phyloP scores from a whole-genome alignment of 345 rosid genomes.

The Gossypium anomalum region DNA sequence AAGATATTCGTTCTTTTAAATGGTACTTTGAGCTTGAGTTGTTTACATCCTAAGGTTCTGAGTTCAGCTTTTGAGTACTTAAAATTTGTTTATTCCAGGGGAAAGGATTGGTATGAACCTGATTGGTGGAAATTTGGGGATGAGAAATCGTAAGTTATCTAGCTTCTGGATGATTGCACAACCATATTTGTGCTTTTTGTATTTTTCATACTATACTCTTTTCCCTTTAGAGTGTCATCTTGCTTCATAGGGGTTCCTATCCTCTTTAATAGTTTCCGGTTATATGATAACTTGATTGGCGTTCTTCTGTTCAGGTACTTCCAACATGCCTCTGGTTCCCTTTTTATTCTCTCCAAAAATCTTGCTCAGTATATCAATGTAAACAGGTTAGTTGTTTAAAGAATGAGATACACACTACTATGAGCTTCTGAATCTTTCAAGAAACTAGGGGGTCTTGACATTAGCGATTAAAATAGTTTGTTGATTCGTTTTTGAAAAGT shows the following conservation, averaged over 20 bases:
- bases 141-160: slow-evolving; percentile 78
- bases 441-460: background rate
- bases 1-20: background rate
- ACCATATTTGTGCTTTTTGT: background rate
- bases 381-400: slow-evolving; percentile 63
- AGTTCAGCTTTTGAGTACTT: slow-evolving; percentile 8
- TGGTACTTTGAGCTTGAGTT: slow-evolving; percentile 1
- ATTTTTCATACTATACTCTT: too few relatives aligned
- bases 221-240: background rate
- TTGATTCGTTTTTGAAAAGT: background rate
- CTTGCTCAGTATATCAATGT: slow-evolving; percentile 72
- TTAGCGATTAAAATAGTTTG: background rate
- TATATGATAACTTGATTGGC: background rate
- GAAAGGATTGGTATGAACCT: slow-evolving; percentile 86
- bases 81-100: slow-evolving; percentile 50
- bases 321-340: slow-evolving; percentile 74
- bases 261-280: slow-evolving; percentile 6
- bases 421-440: background rate
- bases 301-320: slow-evolving; percentile 61
- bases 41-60: slow-evolving; percentile 1
- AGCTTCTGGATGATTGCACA: slow-evolving; percentile 5
- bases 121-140: slow-evolving; percentile 99
- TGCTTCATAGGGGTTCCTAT: background rate
- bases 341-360: slow-evolving; percentile 73
- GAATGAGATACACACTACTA: background rate